Evolutionary conservation across 345 rosid species (phyloP).

Genomic region (Salix arbutifolia): DNA sequence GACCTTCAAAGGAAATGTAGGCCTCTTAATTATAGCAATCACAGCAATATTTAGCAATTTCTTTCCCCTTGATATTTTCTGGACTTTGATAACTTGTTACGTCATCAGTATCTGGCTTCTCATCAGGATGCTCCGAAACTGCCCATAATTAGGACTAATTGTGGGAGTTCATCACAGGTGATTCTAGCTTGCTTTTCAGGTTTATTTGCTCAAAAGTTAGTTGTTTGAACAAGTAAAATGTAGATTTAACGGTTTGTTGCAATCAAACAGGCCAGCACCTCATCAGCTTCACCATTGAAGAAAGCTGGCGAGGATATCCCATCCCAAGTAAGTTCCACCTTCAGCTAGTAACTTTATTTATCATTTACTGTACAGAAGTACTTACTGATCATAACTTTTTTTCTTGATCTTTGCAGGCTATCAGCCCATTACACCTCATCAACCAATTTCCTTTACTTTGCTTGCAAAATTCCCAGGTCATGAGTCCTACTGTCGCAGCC

Average conservation of each 20-base stretch:
- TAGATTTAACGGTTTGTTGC: neutral
- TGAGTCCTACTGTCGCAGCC: neutral
- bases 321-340: conserved; percentile 1
- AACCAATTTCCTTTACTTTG: conserved; percentile 16
- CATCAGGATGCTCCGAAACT: neutral
- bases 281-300: conserved; percentile 5
- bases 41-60: neutral
- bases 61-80: neutral
- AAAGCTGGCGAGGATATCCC: neutral
- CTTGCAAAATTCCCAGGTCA: conserved; percentile 6
- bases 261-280: neutral
- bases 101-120: conserved; percentile 9
- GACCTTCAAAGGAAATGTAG: conserved; percentile 23
- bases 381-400: neutral
- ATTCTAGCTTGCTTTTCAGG: neutral
- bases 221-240: neutral
- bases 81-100: neutral
- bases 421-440: conserved; percentile 3
- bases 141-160: neutral
- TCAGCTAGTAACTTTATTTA: neutral
- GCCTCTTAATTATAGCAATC: neutral
- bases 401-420: conserved; percentile 14
- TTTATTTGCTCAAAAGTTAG: neutral
- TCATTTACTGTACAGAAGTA: neutral
- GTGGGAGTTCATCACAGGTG: conserved; percentile 6